Evolutionary conservation across 2,329 filamentous ascomycete genomes (phyloP), one percentile per base, ranked within the genome.

Genomic region (Domatiomyces globalis): DNA sequence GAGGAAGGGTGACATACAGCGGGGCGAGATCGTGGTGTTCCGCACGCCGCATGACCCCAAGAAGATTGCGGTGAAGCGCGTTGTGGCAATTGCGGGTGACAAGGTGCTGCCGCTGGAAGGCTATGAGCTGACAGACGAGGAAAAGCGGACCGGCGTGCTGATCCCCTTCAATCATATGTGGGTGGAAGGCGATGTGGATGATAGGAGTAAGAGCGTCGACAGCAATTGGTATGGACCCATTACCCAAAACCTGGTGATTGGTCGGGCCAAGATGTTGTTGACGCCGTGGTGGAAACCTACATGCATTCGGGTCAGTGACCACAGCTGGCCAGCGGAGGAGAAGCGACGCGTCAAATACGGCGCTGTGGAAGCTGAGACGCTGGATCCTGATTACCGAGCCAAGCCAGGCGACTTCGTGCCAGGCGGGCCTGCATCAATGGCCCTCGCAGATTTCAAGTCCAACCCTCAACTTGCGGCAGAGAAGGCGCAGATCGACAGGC

Each of bases 191-290:
- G 92, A 98, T 64, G 87, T 84, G 10, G 75, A 77, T 48, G 77
- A 78, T 61, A 77, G 79, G 60, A 74, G 77, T 46, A 78, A 78
- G 61, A 87, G 80, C 51, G 66, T 82, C 54, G 92, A 98, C 69
- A 95, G 88, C 67, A 94, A 95, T 68, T 80, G 80, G 10, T 95
- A 94, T 66, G 92, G 92, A 1, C 87, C 92, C 4, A 80, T 94
- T 46, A 84, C 85, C 20, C 79, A 79, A 57, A 79, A 78, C 50
- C 65, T 96, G 56, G 77, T 96, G 36, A 80, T 81, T 39, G 89
- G 89, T 0, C 81, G 76, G 61, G 80, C 89, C 18, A 79, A 82
- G 10, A 79, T 81, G 64, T 75, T 94, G 29, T 63, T 95, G 51
- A 84, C 79, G 70, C 87, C 87, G 2, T 76, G 57, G 54, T 46